A percentile compares a stretch with the other conserved stretches of the same genome.
Conservation (phyloP, 495 filamentous ascomycete species). For the Ramalina peruviana region DNA sequence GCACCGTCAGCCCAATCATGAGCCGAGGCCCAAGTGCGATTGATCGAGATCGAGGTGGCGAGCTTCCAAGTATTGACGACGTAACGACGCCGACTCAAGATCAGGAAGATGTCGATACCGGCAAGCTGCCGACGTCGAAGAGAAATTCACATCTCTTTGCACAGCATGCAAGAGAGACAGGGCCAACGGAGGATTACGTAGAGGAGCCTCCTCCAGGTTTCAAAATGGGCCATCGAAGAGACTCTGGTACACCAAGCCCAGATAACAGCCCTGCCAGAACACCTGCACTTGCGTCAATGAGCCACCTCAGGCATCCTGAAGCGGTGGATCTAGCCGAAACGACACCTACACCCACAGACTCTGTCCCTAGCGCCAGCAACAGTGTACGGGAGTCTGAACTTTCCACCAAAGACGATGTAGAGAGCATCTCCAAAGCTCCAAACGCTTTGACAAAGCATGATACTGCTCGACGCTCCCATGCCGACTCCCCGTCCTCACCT, state of each 20-base stretch:
- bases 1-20: constrained; percentile 57
- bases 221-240: constrained; percentile 43
- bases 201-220: constrained; percentile 22
- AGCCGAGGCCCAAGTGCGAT: constrained; percentile 32
- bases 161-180: constrained; percentile 21
- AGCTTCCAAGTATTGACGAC: constrained; percentile 21
- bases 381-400: constrained; percentile 4
- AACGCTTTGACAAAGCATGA: neutral
- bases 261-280: constrained; percentile 48
- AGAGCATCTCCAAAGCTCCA: neutral
- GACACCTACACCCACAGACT: constrained; percentile 16
- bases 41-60: constrained; percentile 11
- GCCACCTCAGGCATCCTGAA: constrained; percentile 25
- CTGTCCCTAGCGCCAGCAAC: constrained; percentile 5
- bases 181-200: constrained; percentile 15
- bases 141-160: constrained; percentile 3
- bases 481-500: constrained; percentile 1
- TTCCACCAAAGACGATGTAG: neutral
- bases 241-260: constrained; percentile 46
- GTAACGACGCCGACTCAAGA: constrained; percentile 41
- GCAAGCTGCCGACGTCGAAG: constrained; percentile 15
- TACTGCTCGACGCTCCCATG: neutral
- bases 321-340: constrained; percentile 31
- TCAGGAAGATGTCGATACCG: constrained; percentile 35
- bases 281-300: constrained; percentile 34